These are phyloP conservation scores for Trichoderma lentiforme DNA, from an alignment of 2,329 filamentous ascomycete genomes.

Conservation along the genomic window DNA sequence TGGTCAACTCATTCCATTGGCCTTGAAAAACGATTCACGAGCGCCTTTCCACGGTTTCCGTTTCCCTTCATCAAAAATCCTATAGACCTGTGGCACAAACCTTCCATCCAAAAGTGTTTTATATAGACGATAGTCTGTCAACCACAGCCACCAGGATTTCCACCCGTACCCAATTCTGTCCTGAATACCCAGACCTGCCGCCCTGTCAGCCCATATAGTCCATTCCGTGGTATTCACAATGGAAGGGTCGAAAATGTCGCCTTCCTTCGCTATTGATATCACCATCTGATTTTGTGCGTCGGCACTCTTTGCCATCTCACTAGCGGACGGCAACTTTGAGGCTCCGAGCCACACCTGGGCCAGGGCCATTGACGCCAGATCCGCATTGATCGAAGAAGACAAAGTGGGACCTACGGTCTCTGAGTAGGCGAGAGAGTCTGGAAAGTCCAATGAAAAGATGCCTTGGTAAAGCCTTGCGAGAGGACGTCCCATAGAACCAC, in stretches of 20 bases:
- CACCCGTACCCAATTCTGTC: conserved; percentile 39
- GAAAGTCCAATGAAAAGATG: conserved; percentile 41
- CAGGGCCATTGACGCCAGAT: conserved; percentile 32
- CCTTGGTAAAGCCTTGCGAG: conserved; percentile 41
- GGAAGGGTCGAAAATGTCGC: conserved; percentile 24
- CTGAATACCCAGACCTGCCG: conserved; percentile 39
- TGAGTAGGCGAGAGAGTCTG: conserved; percentile 40
- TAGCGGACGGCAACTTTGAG: conserved; percentile 31
- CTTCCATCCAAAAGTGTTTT: conserved; percentile 30
- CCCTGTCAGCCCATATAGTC: conserved; percentile 27
- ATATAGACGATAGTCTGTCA: conserved; percentile 35
- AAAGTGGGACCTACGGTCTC: conserved; percentile 17
- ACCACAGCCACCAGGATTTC: conserved; percentile 40
- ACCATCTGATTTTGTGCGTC: conserved; percentile 21
- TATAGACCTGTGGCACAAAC: conserved; percentile 22
- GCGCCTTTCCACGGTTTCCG: conserved; percentile 23
- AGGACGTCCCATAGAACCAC: conserved; percentile 24
- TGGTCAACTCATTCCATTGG: neutral
- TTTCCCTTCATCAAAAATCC: conserved; percentile 23
- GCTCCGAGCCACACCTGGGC: conserved; percentile 27
- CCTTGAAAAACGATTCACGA: neutral
- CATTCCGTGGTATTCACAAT: conserved; percentile 23
- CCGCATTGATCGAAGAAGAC: conserved; percentile 24
- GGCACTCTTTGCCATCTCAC: conserved; percentile 33
- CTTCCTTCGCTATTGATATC: conserved; percentile 14